Base-by-base conservation (phyloP, 768 basidiomycete genomes). In the Tricholoma flavovirens region DNA sequence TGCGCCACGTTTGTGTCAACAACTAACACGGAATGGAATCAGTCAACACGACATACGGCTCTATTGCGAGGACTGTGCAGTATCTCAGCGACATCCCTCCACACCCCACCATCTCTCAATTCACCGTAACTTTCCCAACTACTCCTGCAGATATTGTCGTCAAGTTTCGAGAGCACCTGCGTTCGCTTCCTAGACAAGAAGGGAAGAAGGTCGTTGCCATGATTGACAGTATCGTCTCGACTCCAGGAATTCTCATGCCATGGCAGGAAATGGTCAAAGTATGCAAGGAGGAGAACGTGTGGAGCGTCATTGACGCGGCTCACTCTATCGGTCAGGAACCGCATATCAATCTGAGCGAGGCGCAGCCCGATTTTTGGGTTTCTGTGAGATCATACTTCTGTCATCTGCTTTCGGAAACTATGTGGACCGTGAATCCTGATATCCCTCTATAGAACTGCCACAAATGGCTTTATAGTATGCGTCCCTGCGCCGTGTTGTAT, bases 301-400 rank as follows among this genome's bases (percentile, higher is more conserved):
- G 79, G 64, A 84, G 77, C 30, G 66, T 92, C 12, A 71, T 93
- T 6, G 90, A 93, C 62, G 90, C 79, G 1, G 90, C 90, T 5
- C 90, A 93, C 63, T 80, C 83, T 3, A 79, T 93, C 38, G 90
- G 90, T 0, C 88, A 88, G 62, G 83, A 89, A 62, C 62, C 78
- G 5, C 69, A 80, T 53, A 75, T 90, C 55, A 77, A 90, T 62
- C 67, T 92, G 15, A 73, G 72, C 3, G 71, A 74, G 43, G 70
- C 70, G 0, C 71, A 74, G 51, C 84, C 85, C 3, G 90, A 91
- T 68, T 90, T 90, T 66, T 91, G 84, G 84, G 72, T 86, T 21
- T 83, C 86, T 15, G 87, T 87, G 56, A 24, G 83, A 71, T 33
- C 3, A 49, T 29, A 15, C n/a, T n/a, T n/a, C n/a, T n/a, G n/a